phyloP scores from a whole-genome alignment of 805 yeast genomes.

The Starmera amethionina region DNA sequence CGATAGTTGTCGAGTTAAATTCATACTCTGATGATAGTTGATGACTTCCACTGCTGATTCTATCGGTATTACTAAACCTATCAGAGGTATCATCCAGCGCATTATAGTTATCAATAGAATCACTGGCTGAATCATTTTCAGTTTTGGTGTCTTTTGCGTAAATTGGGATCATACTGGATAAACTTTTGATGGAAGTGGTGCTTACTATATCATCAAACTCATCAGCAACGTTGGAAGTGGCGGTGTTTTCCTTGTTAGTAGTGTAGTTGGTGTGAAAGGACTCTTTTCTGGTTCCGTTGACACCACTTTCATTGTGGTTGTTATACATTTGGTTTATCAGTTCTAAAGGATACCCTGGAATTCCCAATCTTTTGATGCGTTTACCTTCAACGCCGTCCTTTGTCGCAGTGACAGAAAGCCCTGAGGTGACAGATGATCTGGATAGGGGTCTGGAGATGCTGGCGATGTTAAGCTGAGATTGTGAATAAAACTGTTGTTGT shows the following conservation, averaged over 20 bases:
- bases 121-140: not conserved
- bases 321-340: conserved; percentile 26
- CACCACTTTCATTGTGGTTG: conserved; percentile 2
- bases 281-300: not conserved
- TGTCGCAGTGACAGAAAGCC: conserved; percentile 64
- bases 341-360: conserved; percentile 28
- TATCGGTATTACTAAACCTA: not conserved
- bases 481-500: not conserved
- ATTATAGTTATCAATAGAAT: not conserved
- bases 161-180: conserved; percentile 18
- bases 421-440: conserved; percentile 52
- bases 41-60: not conserved
- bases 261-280: not conserved
- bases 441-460: conserved; percentile 49
- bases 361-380: conserved; percentile 34
- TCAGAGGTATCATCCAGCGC: no score
- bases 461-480: conserved; percentile 3
- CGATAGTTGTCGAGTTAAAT: no score
- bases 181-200: conserved; percentile 7
- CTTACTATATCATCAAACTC: conserved; percentile 14
- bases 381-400: conserved; percentile 68
- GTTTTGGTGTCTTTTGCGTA: not conserved
- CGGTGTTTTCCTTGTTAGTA: not conserved
- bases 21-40: not conserved
- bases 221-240: not conserved